Base-by-base conservation (phyloP, 768 basidiomycete species). In the Leccinum barrowsii region DNA sequence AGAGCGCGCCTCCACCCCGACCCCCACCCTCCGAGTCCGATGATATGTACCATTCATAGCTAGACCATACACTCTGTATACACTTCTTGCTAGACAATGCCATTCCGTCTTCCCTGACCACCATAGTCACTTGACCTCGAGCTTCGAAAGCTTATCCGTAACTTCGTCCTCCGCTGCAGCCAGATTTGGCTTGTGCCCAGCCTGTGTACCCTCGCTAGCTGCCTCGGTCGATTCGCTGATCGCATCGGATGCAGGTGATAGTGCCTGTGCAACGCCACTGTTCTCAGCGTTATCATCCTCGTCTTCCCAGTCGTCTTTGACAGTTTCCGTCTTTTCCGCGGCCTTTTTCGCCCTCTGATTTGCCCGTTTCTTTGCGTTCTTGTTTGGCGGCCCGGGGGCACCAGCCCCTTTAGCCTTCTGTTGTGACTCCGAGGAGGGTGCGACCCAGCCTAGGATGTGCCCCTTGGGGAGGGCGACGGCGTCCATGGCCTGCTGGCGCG, bases 261-360 rank as follows among this genome's bases (percentile, higher is more conserved):
- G 42, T 19, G 42, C 19, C 42, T 44, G 42, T 67, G 50, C 56
- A 48, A 61, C 58, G 7, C 64, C 59, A 44, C 64, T 59, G 52
- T 59, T 54, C 37, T 70, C 78, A 6, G 71, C 78, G 4, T 19
- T 3, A 19, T 83, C 86, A 11, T 85, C 87, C 7, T 89, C 87
- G 51, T 87, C 88, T 40, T 91, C 90, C 84, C 90, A 93, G 59
- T 79, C 84, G 60, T 92, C 89, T 56, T 82, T 84, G n/a, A 92
- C 85, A 47, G 63, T 70, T 24, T 77, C 76, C n/a, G 74, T 70
- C 69, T 81, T 81, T 64, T 83, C 82, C 58, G 81, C 74, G 21
- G 72, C 73, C 69, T 82, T 81, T 74, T 84, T 91, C 67, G 86
- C 89, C 70, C 84, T 85, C 65, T 85, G 80, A 74, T 94, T 93